phyloP scores from a whole-genome alignment of 768 basidiomycete genomes.

The Tricholoma sp. region DNA sequence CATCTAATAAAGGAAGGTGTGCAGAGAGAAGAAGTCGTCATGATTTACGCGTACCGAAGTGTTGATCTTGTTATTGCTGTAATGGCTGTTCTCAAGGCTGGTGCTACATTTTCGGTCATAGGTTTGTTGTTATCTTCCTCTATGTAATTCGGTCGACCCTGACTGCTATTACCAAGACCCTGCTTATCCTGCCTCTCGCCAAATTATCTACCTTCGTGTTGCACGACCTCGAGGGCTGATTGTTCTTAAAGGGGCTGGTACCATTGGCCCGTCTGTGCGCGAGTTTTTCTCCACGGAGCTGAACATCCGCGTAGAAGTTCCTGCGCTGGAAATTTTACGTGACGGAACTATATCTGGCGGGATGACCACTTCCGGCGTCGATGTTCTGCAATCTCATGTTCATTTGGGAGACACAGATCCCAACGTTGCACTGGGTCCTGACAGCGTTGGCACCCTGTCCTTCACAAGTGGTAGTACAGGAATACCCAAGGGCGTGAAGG shows the following conservation, averaged over 20 bases:
- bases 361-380: slow-evolving; percentile 30
- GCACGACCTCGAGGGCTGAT: slow-evolving; percentile 89
- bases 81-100: slow-evolving; percentile 93
- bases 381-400: slow-evolving; percentile 55
- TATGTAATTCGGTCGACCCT: neutral
- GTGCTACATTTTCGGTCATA: slow-evolving; percentile 95
- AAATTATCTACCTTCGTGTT: slow-evolving; percentile 89
- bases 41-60: slow-evolving; percentile 95
- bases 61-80: slow-evolving; percentile 97
- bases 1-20: slow-evolving; percentile 83
- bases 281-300: slow-evolving; percentile 77
- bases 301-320: slow-evolving; percentile 85
- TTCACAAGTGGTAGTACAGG: slow-evolving; percentile 98
- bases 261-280: slow-evolving; percentile 73
- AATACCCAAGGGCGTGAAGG: slow-evolving; percentile 96
- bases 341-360: slow-evolving; percentile 70
- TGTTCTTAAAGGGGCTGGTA: slow-evolving; percentile 86
- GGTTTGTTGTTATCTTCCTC: slow-evolving; percentile 44
- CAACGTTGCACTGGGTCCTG: slow-evolving; percentile 85
- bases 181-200: slow-evolving; percentile 90
- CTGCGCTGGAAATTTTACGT: slow-evolving; percentile 73
- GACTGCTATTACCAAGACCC: slow-evolving; percentile 56
- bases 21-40: slow-evolving; percentile 92
- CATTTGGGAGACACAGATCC: slow-evolving; percentile 69
- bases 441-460: slow-evolving; percentile 88